These are phyloP conservation scores for Calonectria pseudoturangicola DNA, from an alignment of 2,329 filamentous ascomycete genomes.

Conservation along the genomic window DNA sequence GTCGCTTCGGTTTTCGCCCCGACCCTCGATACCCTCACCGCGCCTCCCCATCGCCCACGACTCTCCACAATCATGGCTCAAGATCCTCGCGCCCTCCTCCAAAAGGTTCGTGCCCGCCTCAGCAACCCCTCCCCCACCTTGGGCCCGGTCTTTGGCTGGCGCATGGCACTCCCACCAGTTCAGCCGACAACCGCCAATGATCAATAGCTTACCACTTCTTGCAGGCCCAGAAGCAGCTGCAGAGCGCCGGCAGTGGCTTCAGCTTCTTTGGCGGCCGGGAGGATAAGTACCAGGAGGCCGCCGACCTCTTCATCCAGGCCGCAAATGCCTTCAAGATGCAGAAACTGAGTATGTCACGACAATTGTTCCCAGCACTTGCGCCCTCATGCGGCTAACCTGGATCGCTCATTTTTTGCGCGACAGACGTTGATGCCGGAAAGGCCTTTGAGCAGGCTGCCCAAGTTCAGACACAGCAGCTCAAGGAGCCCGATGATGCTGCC, in stretches of 20 bases:
- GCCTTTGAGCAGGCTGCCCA: conserved; percentile 91
- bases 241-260: conserved; percentile 86
- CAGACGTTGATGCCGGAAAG: conserved; percentile 89
- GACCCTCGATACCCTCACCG: conserved; percentile 19
- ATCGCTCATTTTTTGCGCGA: background rate
- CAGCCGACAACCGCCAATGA: conserved; percentile 30
- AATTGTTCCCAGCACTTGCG: background rate
- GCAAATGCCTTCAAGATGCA: conserved; percentile 94
- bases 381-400: background rate
- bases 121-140: conserved; percentile 49
- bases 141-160: conserved; percentile 1
- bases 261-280: conserved; percentile 90
- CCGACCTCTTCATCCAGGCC: conserved; percentile 90
- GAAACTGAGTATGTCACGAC: conserved; percentile 79
- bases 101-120: conserved; percentile 75
- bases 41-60: conserved; percentile 37
- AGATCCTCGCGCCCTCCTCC: conserved; percentile 85
- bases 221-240: conserved; percentile 90
- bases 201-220: conserved; percentile 16
- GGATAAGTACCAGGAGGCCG: conserved; percentile 93
- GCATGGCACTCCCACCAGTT: conserved; percentile 26
- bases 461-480: conserved; percentile 87
- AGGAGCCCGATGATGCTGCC: conserved; percentile 93
- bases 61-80: conserved; percentile 75
- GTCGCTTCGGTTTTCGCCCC: conserved; percentile 37